Conservation (phyloP, 164 flowering plant species). For the Annona squamosa region DNA sequence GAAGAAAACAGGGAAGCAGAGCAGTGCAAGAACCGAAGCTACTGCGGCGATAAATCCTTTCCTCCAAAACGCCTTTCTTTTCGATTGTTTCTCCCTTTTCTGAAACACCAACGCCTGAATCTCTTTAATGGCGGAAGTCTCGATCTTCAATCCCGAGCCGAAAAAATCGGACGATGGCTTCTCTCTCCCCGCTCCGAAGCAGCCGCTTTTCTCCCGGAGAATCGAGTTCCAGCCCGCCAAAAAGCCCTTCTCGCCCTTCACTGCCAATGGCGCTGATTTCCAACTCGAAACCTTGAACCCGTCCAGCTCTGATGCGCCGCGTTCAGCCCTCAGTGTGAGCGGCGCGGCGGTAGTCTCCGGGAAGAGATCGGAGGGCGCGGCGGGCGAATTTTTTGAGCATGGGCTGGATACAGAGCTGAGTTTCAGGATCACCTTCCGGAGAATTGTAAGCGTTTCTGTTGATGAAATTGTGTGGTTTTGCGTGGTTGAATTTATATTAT, state of each 20-base stretch:
- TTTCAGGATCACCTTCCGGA: slow-evolving; percentile 46
- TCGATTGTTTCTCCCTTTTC: not conserved
- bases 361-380: slow-evolving; percentile 31
- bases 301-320: slow-evolving; percentile 8
- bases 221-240: slow-evolving; percentile 58
- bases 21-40: not conserved
- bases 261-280: slow-evolving; percentile 31
- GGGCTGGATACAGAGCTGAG: slow-evolving; percentile 71
- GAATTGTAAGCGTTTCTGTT: slow-evolving; percentile 52
- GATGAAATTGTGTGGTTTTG: not conserved
- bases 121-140: slow-evolving; percentile 15
- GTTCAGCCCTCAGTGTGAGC: not conserved
- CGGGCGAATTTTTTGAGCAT: slow-evolving; percentile 25
- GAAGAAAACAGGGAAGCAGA: not conserved
- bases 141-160: slow-evolving; percentile 7
- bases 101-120: not conserved
- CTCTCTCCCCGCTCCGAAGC: slow-evolving; percentile 3
- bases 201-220: slow-evolving; percentile 27
- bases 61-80: too few species aligned
- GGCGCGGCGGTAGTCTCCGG: slow-evolving; percentile 6
- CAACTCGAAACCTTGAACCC: slow-evolving; percentile 68
- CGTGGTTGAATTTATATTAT: not conserved
- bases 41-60: not conserved
- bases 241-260: slow-evolving; percentile 31
- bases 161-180: slow-evolving; percentile 9